Evolutionary conservation across 2,329 filamentous ascomycete genomes (phyloP).

Genomic region (Capronia coronata): DNA sequence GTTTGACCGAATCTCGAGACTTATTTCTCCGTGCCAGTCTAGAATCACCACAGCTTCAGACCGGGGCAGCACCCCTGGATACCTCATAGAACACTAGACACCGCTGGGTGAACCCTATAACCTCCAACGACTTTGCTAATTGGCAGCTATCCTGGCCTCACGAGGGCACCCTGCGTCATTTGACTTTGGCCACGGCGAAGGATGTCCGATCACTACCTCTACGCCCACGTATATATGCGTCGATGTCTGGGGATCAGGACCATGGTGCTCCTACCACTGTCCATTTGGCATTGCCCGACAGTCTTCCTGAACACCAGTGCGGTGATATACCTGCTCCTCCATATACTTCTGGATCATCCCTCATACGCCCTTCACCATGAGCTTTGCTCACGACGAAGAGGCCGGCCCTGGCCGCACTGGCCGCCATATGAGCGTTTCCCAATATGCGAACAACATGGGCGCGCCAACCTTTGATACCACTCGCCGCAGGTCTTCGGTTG

Average conservation of each 20-base stretch:
- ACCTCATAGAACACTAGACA: constrained; percentile 9
- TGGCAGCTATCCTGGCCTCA: constrained; percentile 3
- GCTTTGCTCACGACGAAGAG: constrained; percentile 23
- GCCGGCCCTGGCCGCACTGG: constrained; percentile 19
- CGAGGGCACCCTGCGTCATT: constrained; percentile 14
- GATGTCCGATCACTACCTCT: not conserved
- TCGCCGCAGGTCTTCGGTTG: constrained; percentile 27
- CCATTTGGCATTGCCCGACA: not conserved
- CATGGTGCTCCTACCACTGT: not conserved
- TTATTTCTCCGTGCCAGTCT: not conserved
- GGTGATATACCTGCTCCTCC: not conserved
- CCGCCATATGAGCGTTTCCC: constrained; percentile 26
- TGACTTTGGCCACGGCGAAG: constrained; percentile 1
- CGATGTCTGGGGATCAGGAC: not conserved
- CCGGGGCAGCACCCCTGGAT: too few relatives aligned
- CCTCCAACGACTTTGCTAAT: not conserved
- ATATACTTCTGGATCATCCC: not conserved
- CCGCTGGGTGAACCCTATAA: not conserved
- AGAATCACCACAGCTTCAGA: too few relatives aligned
- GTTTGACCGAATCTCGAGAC: constrained; percentile 9
- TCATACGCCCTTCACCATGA: constrained; percentile 14
- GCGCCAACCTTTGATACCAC: constrained; percentile 19
- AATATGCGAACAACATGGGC: constrained; percentile 25
- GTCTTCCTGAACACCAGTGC: not conserved
- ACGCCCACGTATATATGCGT: constrained; percentile 11